Percentiles rank a stretch among this genome's conserved stretches.
phyloP scores from a whole-genome alignment of 2,329 filamentous ascomycete species.

The Xylaria sp. region DNA sequence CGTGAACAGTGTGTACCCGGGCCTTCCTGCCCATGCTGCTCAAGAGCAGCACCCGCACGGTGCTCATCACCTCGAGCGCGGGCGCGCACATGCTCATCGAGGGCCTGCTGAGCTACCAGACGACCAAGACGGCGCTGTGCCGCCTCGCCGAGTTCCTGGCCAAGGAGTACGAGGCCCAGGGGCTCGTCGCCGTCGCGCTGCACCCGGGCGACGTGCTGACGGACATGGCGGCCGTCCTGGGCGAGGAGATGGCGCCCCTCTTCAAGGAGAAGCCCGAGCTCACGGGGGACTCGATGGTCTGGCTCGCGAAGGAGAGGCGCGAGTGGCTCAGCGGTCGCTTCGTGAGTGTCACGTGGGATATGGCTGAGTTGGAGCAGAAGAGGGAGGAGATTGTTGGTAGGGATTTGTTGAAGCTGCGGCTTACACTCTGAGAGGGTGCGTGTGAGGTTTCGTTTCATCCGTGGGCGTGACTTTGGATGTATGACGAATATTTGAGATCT shows the following conservation, averaged over 20 bases:
- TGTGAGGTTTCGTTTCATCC: neutral
- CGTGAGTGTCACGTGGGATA: slow-evolving; percentile 45
- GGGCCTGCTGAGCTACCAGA: slow-evolving; percentile 56
- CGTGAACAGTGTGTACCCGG: slow-evolving; percentile 24
- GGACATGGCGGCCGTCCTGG: slow-evolving; percentile 50
- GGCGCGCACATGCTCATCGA: slow-evolving; percentile 51
- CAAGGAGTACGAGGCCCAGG: slow-evolving; percentile 55
- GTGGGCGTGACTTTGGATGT: neutral
- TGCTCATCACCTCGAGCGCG: slow-evolving; percentile 55
- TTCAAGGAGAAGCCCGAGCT: slow-evolving; percentile 46
- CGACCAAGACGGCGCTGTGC: slow-evolving; percentile 56
- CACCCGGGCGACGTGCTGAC: slow-evolving; percentile 59
- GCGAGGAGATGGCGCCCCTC: slow-evolving; percentile 35
- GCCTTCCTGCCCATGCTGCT: slow-evolving; percentile 33
- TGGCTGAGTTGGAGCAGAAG: slow-evolving; percentile 45
- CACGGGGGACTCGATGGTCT: slow-evolving; percentile 39
- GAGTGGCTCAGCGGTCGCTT: slow-evolving; percentile 44
- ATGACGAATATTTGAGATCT: neutral
- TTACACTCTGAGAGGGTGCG: slow-evolving; percentile 16
- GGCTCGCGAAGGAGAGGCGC: slow-evolving; percentile 38
- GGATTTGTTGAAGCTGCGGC: slow-evolving; percentile 45
- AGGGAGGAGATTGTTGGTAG: slow-evolving; percentile 42
- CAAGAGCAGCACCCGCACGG: slow-evolving; percentile 42
- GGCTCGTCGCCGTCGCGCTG: slow-evolving; percentile 52
- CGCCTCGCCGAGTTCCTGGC: slow-evolving; percentile 56